A percentile compares a stretch with the other conserved stretches of the same genome.
Evolutionary conservation across 495 filamentous ascomycete species (phyloP).

Genomic region (Podospora comata): DNA sequence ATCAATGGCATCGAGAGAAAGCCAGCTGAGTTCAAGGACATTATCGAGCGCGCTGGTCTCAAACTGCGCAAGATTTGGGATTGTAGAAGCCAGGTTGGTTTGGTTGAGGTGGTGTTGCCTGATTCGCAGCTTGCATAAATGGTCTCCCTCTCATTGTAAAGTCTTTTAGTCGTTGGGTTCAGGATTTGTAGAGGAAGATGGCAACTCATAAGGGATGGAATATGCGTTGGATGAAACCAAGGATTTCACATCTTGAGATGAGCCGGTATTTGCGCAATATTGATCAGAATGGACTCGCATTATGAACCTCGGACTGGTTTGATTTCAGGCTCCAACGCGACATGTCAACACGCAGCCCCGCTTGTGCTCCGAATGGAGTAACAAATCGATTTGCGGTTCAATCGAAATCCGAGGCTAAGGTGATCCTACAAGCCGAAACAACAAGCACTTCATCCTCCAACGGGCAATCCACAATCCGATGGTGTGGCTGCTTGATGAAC

Average conservation of each 20-base stretch:
- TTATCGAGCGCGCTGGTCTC: slow-evolving; percentile 1
- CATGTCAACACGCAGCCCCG: not conserved
- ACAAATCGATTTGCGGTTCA: not conserved
- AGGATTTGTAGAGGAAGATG: not conserved
- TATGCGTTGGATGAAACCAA: too few relatives aligned
- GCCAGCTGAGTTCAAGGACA: slow-evolving; percentile 5
- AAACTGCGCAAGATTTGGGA: slow-evolving; percentile 2
- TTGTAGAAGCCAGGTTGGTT: slow-evolving; percentile 1
- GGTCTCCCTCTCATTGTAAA: not conserved
- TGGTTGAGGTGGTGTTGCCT: not conserved
- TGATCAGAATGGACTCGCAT: not conserved
- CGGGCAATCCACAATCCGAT: not conserved
- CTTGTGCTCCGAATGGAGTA: not conserved
- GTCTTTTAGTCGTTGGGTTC: not conserved
- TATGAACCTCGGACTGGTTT: not conserved
- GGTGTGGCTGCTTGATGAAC: too few relatives aligned
- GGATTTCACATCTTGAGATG: too few relatives aligned
- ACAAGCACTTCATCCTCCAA: not conserved
- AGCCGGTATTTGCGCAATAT: not conserved
- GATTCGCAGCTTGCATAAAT: not conserved
- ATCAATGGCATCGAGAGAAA: not conserved
- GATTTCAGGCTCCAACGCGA: not conserved
- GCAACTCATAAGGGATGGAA: too few relatives aligned
- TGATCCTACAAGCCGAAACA: not conserved
- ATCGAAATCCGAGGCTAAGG: not conserved